Percentiles rank a stretch among this genome's conserved stretches.
Evolutionary conservation across 148 eudicot species (phyloP).

Genomic region (Vaccinium myrtillus): DNA sequence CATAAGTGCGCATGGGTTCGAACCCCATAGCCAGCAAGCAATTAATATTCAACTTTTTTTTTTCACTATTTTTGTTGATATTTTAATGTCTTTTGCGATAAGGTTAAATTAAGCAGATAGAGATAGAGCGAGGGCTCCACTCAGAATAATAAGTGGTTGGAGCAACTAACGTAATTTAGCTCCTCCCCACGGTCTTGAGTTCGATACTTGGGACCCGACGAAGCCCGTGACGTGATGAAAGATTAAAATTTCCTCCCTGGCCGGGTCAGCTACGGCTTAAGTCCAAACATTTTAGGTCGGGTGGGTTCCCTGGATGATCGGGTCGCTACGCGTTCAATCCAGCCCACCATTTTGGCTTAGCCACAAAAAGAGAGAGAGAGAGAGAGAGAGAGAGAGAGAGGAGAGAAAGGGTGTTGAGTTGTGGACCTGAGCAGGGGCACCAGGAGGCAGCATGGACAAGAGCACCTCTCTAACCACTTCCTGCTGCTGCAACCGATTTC

Average conservation of each 20-base stretch:
- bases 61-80: background rate
- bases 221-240: background rate
- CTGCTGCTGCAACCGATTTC: conserved; percentile 74
- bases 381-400: background rate
- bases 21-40: conserved; percentile 1
- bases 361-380: background rate
- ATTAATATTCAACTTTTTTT: background rate
- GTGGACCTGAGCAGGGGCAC: conserved; percentile 81
- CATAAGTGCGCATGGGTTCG: conserved; percentile 97
- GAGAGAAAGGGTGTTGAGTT: background rate
- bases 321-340: background rate
- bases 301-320: background rate
- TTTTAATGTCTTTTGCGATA: background rate
- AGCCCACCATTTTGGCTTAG: background rate
- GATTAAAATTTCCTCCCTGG: background rate
- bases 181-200: background rate
- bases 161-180: background rate
- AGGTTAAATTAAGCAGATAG: too few relatives aligned
- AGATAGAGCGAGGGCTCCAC: too few relatives aligned
- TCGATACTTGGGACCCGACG: background rate
- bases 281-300: background rate
- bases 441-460: conserved; percentile 91
- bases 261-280: background rate
- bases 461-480: conserved; percentile 83
- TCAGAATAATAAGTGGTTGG: background rate